Conservation (phyloP, 2,329 filamentous ascomycete species). For the Trichophyton simii region DNA sequence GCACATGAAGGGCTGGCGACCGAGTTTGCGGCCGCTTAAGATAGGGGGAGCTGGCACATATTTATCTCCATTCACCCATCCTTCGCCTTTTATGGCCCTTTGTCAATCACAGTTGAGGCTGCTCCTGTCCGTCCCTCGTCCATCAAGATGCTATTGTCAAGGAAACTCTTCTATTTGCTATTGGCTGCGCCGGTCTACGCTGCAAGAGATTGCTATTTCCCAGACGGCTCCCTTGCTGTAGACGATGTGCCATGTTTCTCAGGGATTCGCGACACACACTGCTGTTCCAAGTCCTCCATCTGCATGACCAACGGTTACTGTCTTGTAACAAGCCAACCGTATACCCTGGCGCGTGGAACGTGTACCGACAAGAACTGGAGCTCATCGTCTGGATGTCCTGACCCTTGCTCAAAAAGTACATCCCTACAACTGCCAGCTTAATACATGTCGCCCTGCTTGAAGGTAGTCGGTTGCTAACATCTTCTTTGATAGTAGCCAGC, state of each 20-base stretch:
- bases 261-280: constrained; percentile 16
- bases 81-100: background rate
- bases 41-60: background rate
- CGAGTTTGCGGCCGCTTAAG: background rate
- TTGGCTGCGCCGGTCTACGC: background rate
- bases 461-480: background rate
- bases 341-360: constrained; percentile 17
- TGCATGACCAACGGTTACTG: constrained; percentile 24
- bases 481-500: background rate
- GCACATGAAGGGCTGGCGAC: background rate
- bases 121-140: background rate
- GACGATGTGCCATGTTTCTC: constrained; percentile 18
- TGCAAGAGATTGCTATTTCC: constrained; percentile 19
- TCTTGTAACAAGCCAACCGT: constrained; percentile 16
- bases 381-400: constrained; percentile 15
- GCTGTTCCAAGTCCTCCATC: constrained; percentile 17
- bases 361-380: constrained; percentile 23
- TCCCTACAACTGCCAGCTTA: background rate
- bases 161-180: background rate
- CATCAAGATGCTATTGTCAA: background rate
- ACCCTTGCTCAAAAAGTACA: constrained; percentile 9
- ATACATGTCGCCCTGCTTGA: background rate
- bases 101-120: background rate
- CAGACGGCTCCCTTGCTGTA: constrained; percentile 14
- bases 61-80: background rate